A percentile compares a stretch with the other conserved stretches of the same genome.
phyloP scores from a whole-genome alignment of 306 rosid genomes.

The Pyrus pyrifolia region DNA sequence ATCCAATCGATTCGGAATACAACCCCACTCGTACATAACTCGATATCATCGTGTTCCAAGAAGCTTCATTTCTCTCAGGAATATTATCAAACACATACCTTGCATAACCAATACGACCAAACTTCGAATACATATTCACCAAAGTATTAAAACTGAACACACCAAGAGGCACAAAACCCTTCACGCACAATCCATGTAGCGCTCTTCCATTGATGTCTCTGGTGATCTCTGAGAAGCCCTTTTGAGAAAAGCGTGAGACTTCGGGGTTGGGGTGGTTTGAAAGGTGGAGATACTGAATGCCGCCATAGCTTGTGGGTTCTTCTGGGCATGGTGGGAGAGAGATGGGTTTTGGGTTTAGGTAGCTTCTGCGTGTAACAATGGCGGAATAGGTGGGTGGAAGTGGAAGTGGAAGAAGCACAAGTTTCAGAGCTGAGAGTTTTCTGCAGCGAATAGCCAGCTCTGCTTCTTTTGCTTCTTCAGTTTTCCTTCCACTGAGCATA shows the following conservation, averaged over 20 bases:
- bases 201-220: conserved; percentile 51
- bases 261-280: conserved; percentile 54
- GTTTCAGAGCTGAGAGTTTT: conserved; percentile 26
- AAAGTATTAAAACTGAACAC: conserved; percentile 62
- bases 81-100: conserved; percentile 54
- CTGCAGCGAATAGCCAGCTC: conserved; percentile 43
- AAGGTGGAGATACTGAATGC: conserved; percentile 13
- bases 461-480: conserved; percentile 3
- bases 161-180: conserved; percentile 40
- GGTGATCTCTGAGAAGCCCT: conserved; percentile 70
- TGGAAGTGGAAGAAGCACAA: conserved; percentile 22
- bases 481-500: neutral
- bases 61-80: conserved; percentile 62
- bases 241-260: conserved; percentile 54
- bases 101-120: conserved; percentile 43
- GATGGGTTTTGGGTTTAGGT: conserved; percentile 14
- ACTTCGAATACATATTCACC: conserved; percentile 59
- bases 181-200: conserved; percentile 56
- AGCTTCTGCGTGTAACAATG: conserved; percentile 11
- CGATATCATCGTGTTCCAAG: conserved; percentile 90
- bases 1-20: conserved; percentile 40
- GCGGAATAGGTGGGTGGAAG: conserved; percentile 4
- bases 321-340: conserved; percentile 33
- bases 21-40: conserved; percentile 56
- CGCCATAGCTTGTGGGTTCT: conserved; percentile 30